Evolutionary conservation across 495 filamentous ascomycete species (phyloP), one percentile per base, ranked within the genome.

Genomic region (Neurospora discreta): DNA sequence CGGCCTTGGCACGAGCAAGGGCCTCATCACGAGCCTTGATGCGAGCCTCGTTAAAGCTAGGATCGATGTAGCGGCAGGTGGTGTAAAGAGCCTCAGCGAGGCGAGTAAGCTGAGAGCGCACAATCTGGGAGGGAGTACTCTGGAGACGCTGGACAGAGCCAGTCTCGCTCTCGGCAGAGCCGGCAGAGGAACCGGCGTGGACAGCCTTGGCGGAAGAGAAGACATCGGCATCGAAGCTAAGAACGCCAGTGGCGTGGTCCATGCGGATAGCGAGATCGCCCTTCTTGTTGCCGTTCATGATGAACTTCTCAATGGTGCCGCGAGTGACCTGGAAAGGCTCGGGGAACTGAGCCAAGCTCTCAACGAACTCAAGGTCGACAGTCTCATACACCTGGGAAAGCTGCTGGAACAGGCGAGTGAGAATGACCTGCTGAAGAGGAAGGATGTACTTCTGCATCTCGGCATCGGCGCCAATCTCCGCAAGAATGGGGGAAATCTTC

Each of bases 271-370:
- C 91, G 68, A 99, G 87, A 76, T 99, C 96, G 39, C 95, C 95
- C 87, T 99, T 99, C 89, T 99, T 99, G 87, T 95, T 98, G 73
- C 95, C 95, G 82, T 99, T 99, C 95, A 99, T 99, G 87, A 99
- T 98, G 87, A 99, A 99, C 84, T 99, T 99, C 85, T 99, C 95
- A 72, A 99, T 97, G 73, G 92, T 97, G 75, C 89, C 90, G 44
- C 92, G 90, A 74, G 87, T 91, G 75, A 98, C 93, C 84, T 97
- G 91, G 89, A 96, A 98, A 33, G 95, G 95, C 76, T 97, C 94
- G 39, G 95, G 95, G 86, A 99, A 99, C 80, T 95, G 89, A 71
- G 95, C 95, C 39, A 98, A 90, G 77, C 93, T 89, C 77, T 97
- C 91, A 40, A 99, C 95, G 77, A 97, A 97, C 74, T 89, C 89